phyloP scores from a whole-genome alignment of 345 rosid genomes.

The Brassica cretica region DNA sequence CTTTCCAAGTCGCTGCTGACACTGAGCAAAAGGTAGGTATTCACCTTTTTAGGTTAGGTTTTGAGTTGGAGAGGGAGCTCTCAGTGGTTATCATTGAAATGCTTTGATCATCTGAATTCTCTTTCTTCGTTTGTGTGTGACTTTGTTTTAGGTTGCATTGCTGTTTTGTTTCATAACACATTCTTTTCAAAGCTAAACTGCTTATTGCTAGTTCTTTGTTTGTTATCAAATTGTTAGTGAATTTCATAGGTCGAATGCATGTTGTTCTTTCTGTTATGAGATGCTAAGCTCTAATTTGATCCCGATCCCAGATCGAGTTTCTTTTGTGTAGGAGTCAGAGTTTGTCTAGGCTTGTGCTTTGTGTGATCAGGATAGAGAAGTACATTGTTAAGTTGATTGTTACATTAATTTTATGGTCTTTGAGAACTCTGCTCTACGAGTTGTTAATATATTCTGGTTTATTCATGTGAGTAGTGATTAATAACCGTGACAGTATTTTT shows the following conservation, averaged over 20 bases:
- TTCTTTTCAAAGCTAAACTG: not conserved
- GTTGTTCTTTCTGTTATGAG: not conserved
- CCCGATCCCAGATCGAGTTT: not conserved
- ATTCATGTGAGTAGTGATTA: slow-evolving; percentile 3
- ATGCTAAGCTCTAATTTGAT: not conserved
- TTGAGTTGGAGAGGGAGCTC: not conserved
- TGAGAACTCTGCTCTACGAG: not conserved
- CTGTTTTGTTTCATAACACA: slow-evolving; percentile 1
- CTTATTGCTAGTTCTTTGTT: not conserved
- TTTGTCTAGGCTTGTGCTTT: not conserved
- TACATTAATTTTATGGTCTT: not conserved
- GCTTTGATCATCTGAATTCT: not conserved
- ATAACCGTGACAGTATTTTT: not conserved
- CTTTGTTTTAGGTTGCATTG: not conserved
- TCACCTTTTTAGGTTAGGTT: not conserved
- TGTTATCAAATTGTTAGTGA: not conserved
- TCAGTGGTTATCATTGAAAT: not conserved
- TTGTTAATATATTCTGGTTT: not conserved
- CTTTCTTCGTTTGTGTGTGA: not conserved
- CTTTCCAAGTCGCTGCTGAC: slow-evolving; percentile 52
- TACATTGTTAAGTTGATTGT: not conserved
- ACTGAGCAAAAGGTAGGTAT: slow-evolving; percentile 15
- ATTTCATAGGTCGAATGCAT: not conserved
- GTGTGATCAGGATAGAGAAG: not conserved
- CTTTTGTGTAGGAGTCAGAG: slow-evolving; percentile 1